These are phyloP conservation scores for Paraphaeosphaeria minitans DNA, from an alignment of 2,329 filamentous ascomycete genomes.

Conservation along the genomic window DNA sequence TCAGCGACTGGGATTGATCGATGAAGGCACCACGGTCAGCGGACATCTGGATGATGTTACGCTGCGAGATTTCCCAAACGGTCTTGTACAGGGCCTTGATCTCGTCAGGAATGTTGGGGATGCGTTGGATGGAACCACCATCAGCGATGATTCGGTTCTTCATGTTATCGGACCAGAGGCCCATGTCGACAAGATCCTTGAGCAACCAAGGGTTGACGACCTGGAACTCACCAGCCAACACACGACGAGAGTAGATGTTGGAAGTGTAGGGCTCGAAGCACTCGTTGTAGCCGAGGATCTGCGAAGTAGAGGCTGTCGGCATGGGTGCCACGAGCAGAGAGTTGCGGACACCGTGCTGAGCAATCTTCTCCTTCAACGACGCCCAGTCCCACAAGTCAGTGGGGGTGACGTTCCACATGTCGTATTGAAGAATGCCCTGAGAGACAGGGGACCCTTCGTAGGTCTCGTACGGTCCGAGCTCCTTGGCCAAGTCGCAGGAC, in stretches of 20 bases:
- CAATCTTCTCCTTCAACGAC: constrained; percentile 84
- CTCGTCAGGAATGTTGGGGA: constrained; percentile 93
- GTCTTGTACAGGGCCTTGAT: constrained; percentile 99
- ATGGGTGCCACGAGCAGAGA: constrained; percentile 93
- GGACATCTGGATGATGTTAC: constrained; percentile 94
- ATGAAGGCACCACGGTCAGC: constrained; percentile 98
- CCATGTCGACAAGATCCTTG: constrained; percentile 97
- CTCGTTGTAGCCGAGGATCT: constrained; percentile 99
- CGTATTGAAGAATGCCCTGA: constrained; percentile 94
- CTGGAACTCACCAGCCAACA: constrained; percentile 97
- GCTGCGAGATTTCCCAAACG: constrained; percentile 98
- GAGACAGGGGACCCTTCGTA: constrained; percentile 95
- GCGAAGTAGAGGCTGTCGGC: constrained; percentile 95
- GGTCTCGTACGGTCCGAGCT: constrained; percentile 82
- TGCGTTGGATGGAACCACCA: constrained; percentile 93
- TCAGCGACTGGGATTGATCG: constrained; percentile 97
- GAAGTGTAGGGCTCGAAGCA: constrained; percentile 99
- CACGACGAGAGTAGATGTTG: constrained; percentile 99
- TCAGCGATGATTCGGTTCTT: constrained; percentile 99
- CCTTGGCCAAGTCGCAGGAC: constrained; percentile 83
- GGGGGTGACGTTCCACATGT: constrained; percentile 97
- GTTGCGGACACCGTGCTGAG: constrained; percentile 93
- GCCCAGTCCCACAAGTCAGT: constrained; percentile 97
- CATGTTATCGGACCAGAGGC: constrained; percentile 99
- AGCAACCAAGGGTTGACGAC: constrained; percentile 99